Base-by-base conservation (phyloP, 805 yeast species). In the Cyberlindnera mycetangii region DNA sequence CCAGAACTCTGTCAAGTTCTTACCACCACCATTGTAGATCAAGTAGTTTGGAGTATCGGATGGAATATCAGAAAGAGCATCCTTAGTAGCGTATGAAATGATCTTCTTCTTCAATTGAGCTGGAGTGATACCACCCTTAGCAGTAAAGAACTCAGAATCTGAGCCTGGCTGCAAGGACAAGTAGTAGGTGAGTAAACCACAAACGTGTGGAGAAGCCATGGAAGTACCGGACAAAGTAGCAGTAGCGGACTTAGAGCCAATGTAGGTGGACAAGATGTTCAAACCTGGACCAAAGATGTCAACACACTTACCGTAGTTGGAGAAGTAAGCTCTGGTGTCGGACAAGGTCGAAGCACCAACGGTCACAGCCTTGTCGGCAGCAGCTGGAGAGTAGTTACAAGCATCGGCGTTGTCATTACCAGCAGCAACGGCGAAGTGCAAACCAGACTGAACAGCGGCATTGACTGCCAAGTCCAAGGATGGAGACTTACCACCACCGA, bases 251-350 rank as follows among this genome's bases (percentile, higher is more conserved):
- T 76, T 73, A 4, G 89, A 81, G 35, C 95, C 93, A 64, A 83
- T 85, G 64, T 85, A 86, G 31, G 92, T 85, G 35, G 96, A 88
- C 54, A 84, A 73, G 49, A 92, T 80, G 64, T 88, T 84, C 59
- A 89, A 83, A 61, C 99, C 99, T 19, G 99, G 99, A 22, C 96
- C 99, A 63, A 89, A 92, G 53, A 92, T 84, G 62, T 92, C 97
- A 47, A 93, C 97, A 75, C 99, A 92, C 62, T 76, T 78, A 65
- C 99, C 99, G 68, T 78, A 89, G 76, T 92, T 93, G 44, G 97
- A 89, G 76, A 93, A 93, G 68, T 84, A 83, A 19, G 99, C 98
- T 74, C 96, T 89, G 43, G 80, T 73, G 63, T 93, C 98, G 42
- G 85, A 78, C 56, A 86, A 75, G 45, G 95, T 85, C 11, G 96